Evolutionary conservation across 129 eudicot genomes (phyloP), one percentile per base, ranked within the genome.

Genomic region (Pittosporum tobira): DNA sequence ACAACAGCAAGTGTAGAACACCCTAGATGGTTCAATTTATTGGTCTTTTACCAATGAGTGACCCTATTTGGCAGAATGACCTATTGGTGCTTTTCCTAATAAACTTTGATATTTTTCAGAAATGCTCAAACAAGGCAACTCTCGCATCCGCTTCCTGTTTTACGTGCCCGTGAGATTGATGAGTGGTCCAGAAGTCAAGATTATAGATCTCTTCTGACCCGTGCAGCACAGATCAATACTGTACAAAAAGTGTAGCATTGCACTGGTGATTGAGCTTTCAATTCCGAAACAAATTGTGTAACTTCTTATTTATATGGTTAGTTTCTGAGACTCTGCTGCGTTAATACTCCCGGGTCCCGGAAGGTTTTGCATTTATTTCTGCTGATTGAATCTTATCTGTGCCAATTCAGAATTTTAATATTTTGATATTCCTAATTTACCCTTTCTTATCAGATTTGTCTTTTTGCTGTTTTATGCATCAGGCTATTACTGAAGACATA

Each of bases 111-210:
- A 50, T 37, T 55, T 15, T 48, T 14, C 66, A 91, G 99, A 78
- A 91, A 91, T 77, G 96, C 99, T 73, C 99, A 91, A 75, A 91
- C 96, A 30, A 83, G 89, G 72, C 96, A 91, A 73, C 94, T 91
- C 48, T 91, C 99, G 1, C 99, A 87, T 61, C 99, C 96, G 12
- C 99, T 91, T 70, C 99, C 99, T 37, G 99, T 91, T 47, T 72
- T 91, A 57, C 87, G 99, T 73, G 99, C 98, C 9, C 96, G 94
- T 48, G 99, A 91, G 77, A 87, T 91, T 59, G 99, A 91, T 59
- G 96, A 87, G 58, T 91, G 96, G 99, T 91, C 99, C 51, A 83
- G 94, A 74, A 83, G 99, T 75, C 73, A 27, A 70, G 99, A 87
- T 59, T 91, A 87, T 57, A 74, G 40, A 55, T 70, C 84, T 64